Conservation (phyloP, 495 filamentous ascomycete genomes). For the Penicillium pancosmium region DNA sequence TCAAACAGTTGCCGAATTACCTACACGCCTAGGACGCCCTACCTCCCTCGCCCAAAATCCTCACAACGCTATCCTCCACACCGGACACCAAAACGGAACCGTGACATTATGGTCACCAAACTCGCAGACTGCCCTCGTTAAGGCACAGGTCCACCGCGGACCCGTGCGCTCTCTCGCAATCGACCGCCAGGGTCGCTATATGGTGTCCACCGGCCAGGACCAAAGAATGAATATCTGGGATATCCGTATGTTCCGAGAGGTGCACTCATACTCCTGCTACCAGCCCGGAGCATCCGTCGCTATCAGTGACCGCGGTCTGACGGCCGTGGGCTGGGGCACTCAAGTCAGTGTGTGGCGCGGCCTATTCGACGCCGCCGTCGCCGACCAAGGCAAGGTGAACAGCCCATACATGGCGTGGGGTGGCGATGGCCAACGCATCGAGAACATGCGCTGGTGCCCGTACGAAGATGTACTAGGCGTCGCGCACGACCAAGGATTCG, state of each 20-base stretch:
- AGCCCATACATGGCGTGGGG: conserved; percentile 94
- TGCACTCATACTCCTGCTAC: conserved; percentile 86
- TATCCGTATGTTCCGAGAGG: conserved; percentile 88
- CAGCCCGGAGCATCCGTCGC: conserved; percentile 81
- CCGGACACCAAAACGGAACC: conserved; percentile 91
- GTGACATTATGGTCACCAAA: conserved; percentile 98
- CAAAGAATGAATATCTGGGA: conserved; percentile 94
- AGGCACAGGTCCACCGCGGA: conserved; percentile 90
- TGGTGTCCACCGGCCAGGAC: conserved; percentile 93
- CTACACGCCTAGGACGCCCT: conserved; percentile 81
- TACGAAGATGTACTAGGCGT: conserved; percentile 91
- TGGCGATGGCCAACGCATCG: conserved; percentile 79
- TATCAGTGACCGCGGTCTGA: conserved; percentile 85
- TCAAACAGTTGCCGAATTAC: conserved; percentile 76
- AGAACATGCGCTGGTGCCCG: conserved; percentile 87
- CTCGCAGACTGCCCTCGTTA: conserved; percentile 80
- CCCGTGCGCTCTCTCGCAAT: conserved; percentile 87
- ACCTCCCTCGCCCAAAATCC: conserved; percentile 86
- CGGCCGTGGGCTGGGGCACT: conserved; percentile 91
- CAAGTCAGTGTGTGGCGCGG: conserved; percentile 87
- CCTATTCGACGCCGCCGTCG: conserved; percentile 70
- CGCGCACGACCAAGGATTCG: conserved; percentile 83
- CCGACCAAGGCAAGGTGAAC: conserved; percentile 76
- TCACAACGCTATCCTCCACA: conserved; percentile 86
- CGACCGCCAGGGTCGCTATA: conserved; percentile 89